These are phyloP conservation scores for Bocquillonia castaneifolia DNA, from an alignment of 441 rosid genomes.

Conservation along the genomic window DNA sequence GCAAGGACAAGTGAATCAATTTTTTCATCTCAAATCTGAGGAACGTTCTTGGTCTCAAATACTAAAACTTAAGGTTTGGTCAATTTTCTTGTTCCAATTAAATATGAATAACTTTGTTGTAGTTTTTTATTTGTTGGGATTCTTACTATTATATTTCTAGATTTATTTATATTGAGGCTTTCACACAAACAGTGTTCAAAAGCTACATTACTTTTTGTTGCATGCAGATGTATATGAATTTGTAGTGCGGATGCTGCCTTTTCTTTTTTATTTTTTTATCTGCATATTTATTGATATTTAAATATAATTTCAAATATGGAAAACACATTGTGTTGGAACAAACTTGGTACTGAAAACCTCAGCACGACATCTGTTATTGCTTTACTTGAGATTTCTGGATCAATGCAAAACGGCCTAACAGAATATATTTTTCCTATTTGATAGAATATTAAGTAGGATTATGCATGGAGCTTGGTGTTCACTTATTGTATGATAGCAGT, in stretches of 20 bases:
- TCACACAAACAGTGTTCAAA: background rate
- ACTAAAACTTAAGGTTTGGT: slow-evolving; percentile 50
- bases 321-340: background rate
- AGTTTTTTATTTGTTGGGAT: background rate
- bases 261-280: background rate
- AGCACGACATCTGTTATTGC: background rate
- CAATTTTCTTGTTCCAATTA: slow-evolving; percentile 3
- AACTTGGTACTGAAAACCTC: background rate
- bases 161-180: background rate
- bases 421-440: background rate
- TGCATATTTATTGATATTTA: background rate
- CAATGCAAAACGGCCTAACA: background rate
- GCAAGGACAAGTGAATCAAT: slow-evolving; percentile 45
- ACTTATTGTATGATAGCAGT: background rate
- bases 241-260: background rate
- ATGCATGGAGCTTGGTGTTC: background rate
- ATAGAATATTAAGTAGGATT: background rate
- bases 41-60: slow-evolving; percentile 46
- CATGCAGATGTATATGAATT: background rate
- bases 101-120: background rate
- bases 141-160: background rate
- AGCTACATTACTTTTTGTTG: background rate
- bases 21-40: slow-evolving; percentile 33
- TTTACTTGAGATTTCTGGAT: background rate
- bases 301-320: background rate